Conservation (phyloP, 495 filamentous ascomycete species). For the Copromyces sp. region DNA sequence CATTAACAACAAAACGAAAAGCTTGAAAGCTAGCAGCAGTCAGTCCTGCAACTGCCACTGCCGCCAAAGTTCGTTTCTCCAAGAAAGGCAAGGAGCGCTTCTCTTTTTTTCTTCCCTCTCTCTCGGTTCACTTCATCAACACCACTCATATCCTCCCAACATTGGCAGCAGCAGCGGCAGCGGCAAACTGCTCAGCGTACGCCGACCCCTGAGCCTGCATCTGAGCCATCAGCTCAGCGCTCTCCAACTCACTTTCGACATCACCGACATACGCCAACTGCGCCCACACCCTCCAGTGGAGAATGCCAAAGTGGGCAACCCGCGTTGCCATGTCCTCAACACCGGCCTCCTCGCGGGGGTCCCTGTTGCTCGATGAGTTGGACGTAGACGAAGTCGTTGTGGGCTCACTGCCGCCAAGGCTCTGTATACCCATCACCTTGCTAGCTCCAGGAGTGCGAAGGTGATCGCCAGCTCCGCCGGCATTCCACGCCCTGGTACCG, state of each 20-base stretch:
- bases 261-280: conserved; percentile 50
- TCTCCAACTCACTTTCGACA: conserved; percentile 12
- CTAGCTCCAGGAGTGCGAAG: conserved; percentile 14
- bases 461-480: conserved; percentile 10
- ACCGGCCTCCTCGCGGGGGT: conserved; percentile 38
- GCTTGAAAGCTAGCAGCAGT: background rate
- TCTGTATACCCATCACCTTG: conserved; percentile 11
- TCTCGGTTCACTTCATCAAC: background rate
- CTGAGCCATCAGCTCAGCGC: background rate
- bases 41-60: background rate
- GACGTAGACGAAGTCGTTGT: background rate
- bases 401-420: background rate
- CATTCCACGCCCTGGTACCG: conserved; percentile 5
- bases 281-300: conserved; percentile 86
- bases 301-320: conserved; percentile 64
- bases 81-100: background rate
- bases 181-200: background rate
- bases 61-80: background rate
- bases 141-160: background rate
- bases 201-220: background rate
- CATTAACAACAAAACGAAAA: background rate
- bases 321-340: conserved; percentile 60
- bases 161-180: background rate
- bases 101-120: background rate
- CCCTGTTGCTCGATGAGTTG: conserved; percentile 16